Conservation (phyloP, 306 rosid species). For the Corylus americana region DNA sequence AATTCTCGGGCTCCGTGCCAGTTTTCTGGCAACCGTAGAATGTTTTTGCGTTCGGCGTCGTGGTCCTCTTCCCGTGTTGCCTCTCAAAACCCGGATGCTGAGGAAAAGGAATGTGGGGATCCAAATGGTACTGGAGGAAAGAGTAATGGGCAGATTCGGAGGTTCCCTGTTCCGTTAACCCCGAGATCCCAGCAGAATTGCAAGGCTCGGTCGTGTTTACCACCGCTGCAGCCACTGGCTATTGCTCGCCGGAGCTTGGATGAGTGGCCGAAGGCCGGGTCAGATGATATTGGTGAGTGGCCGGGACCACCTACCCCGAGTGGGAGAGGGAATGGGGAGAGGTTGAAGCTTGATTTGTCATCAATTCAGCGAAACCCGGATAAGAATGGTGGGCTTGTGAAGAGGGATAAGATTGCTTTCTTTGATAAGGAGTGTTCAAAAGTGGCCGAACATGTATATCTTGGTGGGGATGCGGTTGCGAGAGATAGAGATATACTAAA, state of each 20-base stretch:
- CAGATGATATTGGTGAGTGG: constrained; percentile 99
- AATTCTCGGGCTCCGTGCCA: constrained; percentile 50
- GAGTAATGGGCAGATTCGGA: constrained; percentile 43
- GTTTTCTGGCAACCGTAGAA: constrained; percentile 53
- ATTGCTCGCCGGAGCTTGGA: constrained; percentile 93
- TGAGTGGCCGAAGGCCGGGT: constrained; percentile 97
- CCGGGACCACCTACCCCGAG: constrained; percentile 91
- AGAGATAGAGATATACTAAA: constrained; percentile 82
- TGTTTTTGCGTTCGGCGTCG: constrained; percentile 89
- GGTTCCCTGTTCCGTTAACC: constrained; percentile 77
- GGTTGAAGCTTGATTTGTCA: constrained; percentile 95
- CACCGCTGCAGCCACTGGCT: constrained; percentile 90
- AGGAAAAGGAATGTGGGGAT: constrained; percentile 51
- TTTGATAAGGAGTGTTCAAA: constrained; percentile 96
- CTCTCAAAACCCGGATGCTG: constrained; percentile 45
- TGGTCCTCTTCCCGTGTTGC: constrained; percentile 85
- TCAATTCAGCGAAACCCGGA: constrained; percentile 80
- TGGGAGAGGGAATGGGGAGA: constrained; percentile 75
- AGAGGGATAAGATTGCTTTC: constrained; percentile 96
- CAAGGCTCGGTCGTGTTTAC: constrained; percentile 83
- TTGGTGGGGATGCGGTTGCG: constrained; percentile 99
- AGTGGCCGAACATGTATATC: constrained; percentile 90
- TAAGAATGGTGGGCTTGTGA: constrained; percentile 84
- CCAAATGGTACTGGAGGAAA: constrained; percentile 42
- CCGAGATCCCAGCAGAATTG: constrained; percentile 91